Conservation (phyloP, 2,329 filamentous ascomycete genomes). For the Pseudogymnoascus pannorum region DNA sequence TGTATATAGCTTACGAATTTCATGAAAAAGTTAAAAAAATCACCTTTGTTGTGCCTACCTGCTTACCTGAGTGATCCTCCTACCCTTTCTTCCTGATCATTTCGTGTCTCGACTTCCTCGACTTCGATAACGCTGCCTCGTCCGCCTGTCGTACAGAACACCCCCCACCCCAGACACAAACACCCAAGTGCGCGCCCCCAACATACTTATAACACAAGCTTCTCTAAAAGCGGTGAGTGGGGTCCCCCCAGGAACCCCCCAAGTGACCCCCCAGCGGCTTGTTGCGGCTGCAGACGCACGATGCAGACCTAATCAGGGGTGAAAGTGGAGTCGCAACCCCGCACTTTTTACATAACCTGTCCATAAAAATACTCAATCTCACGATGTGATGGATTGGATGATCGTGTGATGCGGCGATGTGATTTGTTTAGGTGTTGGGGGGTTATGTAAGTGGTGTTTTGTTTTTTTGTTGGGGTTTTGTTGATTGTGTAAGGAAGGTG, state of each 20-base stretch:
- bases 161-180: neutral
- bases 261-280: neutral
- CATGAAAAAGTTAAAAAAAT: neutral
- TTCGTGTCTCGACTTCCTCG: neutral
- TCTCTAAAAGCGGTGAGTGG: slow-evolving; percentile 1
- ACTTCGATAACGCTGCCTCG: neutral
- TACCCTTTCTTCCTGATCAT: neutral
- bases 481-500: neutral
- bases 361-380: neutral
- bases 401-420: neutral
- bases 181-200: neutral
- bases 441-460: neutral
- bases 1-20: slow-evolving; percentile 6
- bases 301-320: neutral
- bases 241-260: neutral
- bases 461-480: neutral
- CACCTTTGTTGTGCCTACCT: neutral
- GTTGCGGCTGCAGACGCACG: neutral
- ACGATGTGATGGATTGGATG: neutral
- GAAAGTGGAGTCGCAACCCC: neutral
- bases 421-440: neutral
- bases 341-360: neutral
- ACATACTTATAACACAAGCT: neutral
- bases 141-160: neutral
- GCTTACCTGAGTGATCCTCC: neutral